Base-by-base conservation (phyloP, 768 basidiomycete species). In the Candolleomyces eurysporus region DNA sequence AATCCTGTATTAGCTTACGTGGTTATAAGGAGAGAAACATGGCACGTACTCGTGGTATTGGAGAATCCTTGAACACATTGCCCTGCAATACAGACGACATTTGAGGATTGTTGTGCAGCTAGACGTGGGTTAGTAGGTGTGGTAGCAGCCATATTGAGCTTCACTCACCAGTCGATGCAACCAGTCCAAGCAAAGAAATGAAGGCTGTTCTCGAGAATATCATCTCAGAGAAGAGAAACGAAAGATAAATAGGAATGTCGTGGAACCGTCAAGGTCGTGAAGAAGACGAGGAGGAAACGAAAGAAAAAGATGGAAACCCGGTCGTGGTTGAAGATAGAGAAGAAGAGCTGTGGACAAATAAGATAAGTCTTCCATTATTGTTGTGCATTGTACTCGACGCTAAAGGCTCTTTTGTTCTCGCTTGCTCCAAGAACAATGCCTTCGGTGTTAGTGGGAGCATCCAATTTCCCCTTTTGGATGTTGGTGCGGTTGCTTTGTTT, bases 51-150 rank as follows among this genome's bases (percentile, higher is more conserved):
- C 66, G 90, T 89, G 45, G 82, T 85, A 68, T 93, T 92, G 36
- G 89, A 85, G 74, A 79, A 85, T 49, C 92, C 92, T 71, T 92
- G 82, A 58, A 93, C 75, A 79, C 92, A 94, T 86, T 93, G 91
- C 65, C 90, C 91, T 71, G 91, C 85, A 84, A 89, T 77, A 82
- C 92, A 93, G 60, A 93, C 75, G 59, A 93, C 83, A 68, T 79
- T 76, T 42, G 87, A 81, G 75, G 82, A 79, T 72, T 76, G 72
- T 75, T 88, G 86, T 53, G 88, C 85, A 72, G 75, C 84, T 84
- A 46, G 9, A 22, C 8, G 53, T 31, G 31, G 21, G 45, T 89
- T 26, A 45, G 2, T 51, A 30, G 32, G 39, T 30, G 51, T 32
- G 43, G 14, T 48, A 63, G 1, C 8, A 36, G 36, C 11, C 3